Evolutionary conservation across 352 stramenopile genomes (phyloP), one percentile per base, ranked within the genome.

Genomic region (Globisporangium splendens): DNA sequence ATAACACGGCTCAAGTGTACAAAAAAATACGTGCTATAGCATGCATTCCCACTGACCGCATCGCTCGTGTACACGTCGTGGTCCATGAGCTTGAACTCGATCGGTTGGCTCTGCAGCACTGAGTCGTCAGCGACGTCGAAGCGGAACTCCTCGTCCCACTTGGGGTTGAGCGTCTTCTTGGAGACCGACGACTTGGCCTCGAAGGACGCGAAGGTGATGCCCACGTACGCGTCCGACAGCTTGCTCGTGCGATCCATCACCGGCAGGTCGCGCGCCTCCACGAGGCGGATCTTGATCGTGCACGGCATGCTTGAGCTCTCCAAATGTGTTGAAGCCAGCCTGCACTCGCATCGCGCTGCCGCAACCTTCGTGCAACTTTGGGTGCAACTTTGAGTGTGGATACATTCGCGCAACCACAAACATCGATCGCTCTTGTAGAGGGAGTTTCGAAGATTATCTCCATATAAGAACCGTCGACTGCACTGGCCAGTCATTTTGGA

Each of bases 111-210:
- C 79, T 99, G 96, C 24, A 99, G 73, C 21, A 99, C 78, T 15
- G 91, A 97, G 77, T 99, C 97, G 72, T 99, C 96, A n/a, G 91
- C 90, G 43, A 99, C 95, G 59, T 99, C 96, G 68, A 99, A 99
- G 61, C 96, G 89, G 70, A 99, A 99, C 68, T 99, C 96, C 69
- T 99, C 94, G 68, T 98, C 92, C 93, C 95, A 99, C 18, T 90
- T 80, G n/a, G 97, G 97, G 77, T 98, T 95, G 8, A 98, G 73
- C 43, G 88, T 97, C 77, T 97, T 97, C 65, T 93, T 87, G 58
- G 83, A 95, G 11, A 97, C 87, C 8, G 72, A 86, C 21, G 91
- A 97, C 65, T 92, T 89, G 72, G 92, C 85, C 52, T 91, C 76
- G 55, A 96, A 92, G 62, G 75, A 88, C 38, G 84, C 86, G 61